Base-by-base conservation (phyloP, 2,329 filamentous ascomycete genomes). In the Ascochyta clinopodiicola region DNA sequence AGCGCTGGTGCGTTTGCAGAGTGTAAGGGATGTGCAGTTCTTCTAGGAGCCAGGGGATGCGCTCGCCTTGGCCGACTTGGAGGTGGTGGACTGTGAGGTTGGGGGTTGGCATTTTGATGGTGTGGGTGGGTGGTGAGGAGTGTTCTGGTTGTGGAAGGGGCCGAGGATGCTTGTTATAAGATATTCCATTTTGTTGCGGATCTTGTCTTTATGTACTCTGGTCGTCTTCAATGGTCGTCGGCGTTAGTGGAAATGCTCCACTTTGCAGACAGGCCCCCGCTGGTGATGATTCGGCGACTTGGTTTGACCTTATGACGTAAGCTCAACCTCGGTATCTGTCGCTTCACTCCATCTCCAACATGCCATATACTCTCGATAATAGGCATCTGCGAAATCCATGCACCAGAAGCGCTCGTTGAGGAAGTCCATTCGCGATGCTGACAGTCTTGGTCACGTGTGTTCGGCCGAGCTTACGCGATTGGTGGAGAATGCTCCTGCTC, bases 11-110 rank as follows among this genome's bases (percentile, higher is more conserved):
- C 36, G 75, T 72, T 52, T 76, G 75, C 10, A 84, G 71, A 1
- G 76, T 66, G 68, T 89, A 89, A 2, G 77, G 67, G 46, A 89
- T 72, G 43, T 73, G 71, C 17, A 89, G 82, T 70, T 89, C 87
- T 70, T 89, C 86, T 69, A 84, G 84, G 40, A 89, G 81, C 81
- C 84, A 89, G 65, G 83, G 75, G 46, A 88, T 79, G 36, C 87
- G 84, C 69, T 89, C 86, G 32, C 85, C 87, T 68, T 88, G 85
- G 10, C 84, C 86, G 68, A 70, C 48, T 59, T 74, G 74, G 6
- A 76, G 70, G 45, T 76, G 74, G 64, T 76, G 72, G 46, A 76
- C 61, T 36, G 68, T 68, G 43, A 76, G 63, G 12, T 66, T 68
- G 17, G 64, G 64, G n/a, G 57, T 60, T 3, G 66, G 34, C 64